Conservation (phyloP, 2,329 filamentous ascomycete species). For the Ampelomyces quisqualis region DNA sequence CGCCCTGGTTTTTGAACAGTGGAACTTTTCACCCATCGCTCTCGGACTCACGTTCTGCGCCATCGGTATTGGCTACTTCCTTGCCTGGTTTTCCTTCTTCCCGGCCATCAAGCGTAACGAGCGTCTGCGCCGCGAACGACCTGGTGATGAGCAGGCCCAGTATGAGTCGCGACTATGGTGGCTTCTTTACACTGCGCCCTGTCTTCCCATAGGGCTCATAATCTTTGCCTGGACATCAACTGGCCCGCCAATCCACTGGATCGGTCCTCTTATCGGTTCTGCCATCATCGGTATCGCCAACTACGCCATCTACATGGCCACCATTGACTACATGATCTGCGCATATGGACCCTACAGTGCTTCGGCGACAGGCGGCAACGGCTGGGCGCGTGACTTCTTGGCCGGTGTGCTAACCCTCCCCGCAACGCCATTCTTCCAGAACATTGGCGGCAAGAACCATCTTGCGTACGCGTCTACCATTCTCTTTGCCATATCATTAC, state of each 20-base stretch:
- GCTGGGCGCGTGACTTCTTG: slow-evolving; percentile 72
- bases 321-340: slow-evolving; percentile 77
- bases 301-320: slow-evolving; percentile 74
- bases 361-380: slow-evolving; percentile 75
- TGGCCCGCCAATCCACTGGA: slow-evolving; percentile 67
- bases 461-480: slow-evolving; percentile 58
- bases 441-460: slow-evolving; percentile 45
- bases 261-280: slow-evolving; percentile 65
- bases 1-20: slow-evolving; percentile 66
- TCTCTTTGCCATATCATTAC: slow-evolving; percentile 54
- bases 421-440: slow-evolving; percentile 60
- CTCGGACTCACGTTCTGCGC: slow-evolving; percentile 65
- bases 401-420: slow-evolving; percentile 72
- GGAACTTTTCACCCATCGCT: slow-evolving; percentile 59
- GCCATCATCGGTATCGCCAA: slow-evolving; percentile 70
- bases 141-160: slow-evolving; percentile 34
- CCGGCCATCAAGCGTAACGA: slow-evolving; percentile 50
- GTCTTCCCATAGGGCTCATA: slow-evolving; percentile 67
- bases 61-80: slow-evolving; percentile 60
- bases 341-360: slow-evolving; percentile 74
- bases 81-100: slow-evolving; percentile 64
- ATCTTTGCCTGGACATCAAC: slow-evolving; percentile 71
- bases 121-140: slow-evolving; percentile 29
- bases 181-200: slow-evolving; percentile 62
- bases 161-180: slow-evolving; percentile 62